Evolutionary conservation across 2,329 filamentous ascomycete genomes (phyloP).

Genomic region (Thielaviopsis cerberus): DNA sequence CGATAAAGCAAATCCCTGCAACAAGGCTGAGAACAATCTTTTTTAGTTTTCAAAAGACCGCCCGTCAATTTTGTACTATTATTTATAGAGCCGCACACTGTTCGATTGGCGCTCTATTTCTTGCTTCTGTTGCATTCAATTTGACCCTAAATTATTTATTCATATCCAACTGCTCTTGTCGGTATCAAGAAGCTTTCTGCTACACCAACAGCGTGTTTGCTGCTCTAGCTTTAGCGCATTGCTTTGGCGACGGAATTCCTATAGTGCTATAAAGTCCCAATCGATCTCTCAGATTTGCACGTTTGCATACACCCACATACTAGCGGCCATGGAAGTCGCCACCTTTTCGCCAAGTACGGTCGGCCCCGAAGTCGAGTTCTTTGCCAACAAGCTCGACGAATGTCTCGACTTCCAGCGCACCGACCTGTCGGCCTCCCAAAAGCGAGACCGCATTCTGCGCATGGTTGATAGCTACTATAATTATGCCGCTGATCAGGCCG

Average conservation of each 20-base stretch:
- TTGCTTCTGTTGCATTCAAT: neutral
- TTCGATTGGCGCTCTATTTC: neutral
- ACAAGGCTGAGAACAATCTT: constrained; percentile 9
- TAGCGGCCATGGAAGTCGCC: constrained; percentile 8
- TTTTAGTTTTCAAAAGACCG: neutral
- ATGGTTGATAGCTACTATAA: constrained; percentile 48
- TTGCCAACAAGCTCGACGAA: constrained; percentile 64
- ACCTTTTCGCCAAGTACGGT: constrained; percentile 20
- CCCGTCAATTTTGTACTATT: neutral
- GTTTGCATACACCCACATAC: no score
- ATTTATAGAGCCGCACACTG: neutral
- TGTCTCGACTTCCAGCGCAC: constrained; percentile 34
- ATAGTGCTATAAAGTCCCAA: neutral
- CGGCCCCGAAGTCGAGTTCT: constrained; percentile 68
- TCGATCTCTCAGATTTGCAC: no score
- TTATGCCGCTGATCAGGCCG: constrained; percentile 29
- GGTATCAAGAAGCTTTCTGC: neutral
- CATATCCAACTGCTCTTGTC: neutral
- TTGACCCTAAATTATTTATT: neutral
- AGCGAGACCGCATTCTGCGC: constrained; percentile 47
- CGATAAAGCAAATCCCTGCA: neutral
- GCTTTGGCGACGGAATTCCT: neutral
- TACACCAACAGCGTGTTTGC: neutral
- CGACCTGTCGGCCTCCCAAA: constrained; percentile 24
- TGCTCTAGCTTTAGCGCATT: neutral